phyloP scores from a whole-genome alignment of 1,284 basidiomycete genomes.

The Trichosporon coremiiforme region DNA sequence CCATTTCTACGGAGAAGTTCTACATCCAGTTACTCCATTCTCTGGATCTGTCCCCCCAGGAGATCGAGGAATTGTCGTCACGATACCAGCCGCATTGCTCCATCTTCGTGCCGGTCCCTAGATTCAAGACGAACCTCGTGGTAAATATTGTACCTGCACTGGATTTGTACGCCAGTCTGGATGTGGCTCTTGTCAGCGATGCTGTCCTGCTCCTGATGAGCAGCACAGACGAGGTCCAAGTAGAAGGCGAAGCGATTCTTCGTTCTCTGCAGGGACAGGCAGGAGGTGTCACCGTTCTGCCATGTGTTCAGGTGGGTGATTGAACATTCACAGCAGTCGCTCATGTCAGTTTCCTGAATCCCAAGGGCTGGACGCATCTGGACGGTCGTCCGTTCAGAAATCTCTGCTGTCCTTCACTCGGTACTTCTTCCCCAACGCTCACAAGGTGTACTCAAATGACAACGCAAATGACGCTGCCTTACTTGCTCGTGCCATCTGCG shows the following conservation, averaged over 20 bases:
- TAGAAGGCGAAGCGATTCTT: conserved; percentile 81
- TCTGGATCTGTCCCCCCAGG: conserved; percentile 64
- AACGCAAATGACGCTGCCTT: conserved; percentile 68
- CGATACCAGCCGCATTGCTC: conserved; percentile 55
- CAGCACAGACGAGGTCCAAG: conserved; percentile 64
- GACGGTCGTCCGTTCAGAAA: conserved; percentile 67
- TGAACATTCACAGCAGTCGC: no score
- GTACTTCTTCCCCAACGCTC: conserved; percentile 90
- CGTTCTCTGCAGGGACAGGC: conserved; percentile 81
- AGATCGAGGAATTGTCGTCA: conserved; percentile 41
- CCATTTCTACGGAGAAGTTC: conserved; percentile 66
- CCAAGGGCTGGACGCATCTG: conserved; percentile 62
- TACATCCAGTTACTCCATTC: conserved; percentile 71
- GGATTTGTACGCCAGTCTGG: conserved; percentile 75
- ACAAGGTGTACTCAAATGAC: conserved; percentile 59
- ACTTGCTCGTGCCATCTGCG: conserved; percentile 72
- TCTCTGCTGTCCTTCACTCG: conserved; percentile 88
- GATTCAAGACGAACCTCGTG: conserved; percentile 87
- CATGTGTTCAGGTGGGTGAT: conserved; percentile 64
- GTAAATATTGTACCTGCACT: conserved; percentile 75
- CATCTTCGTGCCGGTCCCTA: conserved; percentile 74
- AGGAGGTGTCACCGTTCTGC: conserved; percentile 60
- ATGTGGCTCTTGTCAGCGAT: conserved; percentile 85
- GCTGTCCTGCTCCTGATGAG: conserved; percentile 74
- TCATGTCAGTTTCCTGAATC: conserved; percentile 52